phyloP scores from a whole-genome alignment of 2,329 filamentous ascomycete genomes.

The Pseudopyrenochaeta lycopersici region DNA sequence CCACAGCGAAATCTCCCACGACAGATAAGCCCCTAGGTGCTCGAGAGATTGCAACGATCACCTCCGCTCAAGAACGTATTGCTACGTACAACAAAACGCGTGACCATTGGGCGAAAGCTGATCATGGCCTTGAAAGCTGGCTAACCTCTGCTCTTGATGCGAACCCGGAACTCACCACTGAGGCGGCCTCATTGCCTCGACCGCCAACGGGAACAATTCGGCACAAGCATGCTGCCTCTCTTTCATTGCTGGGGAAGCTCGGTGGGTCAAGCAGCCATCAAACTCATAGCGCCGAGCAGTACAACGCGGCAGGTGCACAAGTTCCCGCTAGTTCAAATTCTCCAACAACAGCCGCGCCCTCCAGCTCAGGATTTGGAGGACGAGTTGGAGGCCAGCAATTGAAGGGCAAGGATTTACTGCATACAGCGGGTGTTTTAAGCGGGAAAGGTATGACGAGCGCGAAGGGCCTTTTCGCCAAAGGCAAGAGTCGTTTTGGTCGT shows the following conservation, averaged over 20 bases:
- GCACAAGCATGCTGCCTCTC: conserved; percentile 47
- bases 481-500: conserved; percentile 79
- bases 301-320: conserved; percentile 33
- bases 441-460: conserved; percentile 80
- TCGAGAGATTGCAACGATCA: conserved; percentile 78
- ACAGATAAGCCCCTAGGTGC: conserved; percentile 63
- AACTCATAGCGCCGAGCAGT: conserved; percentile 25
- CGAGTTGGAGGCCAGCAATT: conserved; percentile 60
- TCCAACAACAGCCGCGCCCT: conserved; percentile 24
- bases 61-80: conserved; percentile 73
- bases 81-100: conserved; percentile 77
- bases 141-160: conserved; percentile 58
- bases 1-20: conserved; percentile 29
- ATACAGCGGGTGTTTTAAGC: conserved; percentile 77
- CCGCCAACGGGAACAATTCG: conserved; percentile 39
- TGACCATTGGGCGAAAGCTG: conserved; percentile 72
- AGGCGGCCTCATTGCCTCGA: conserved; percentile 27
- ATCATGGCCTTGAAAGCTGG: conserved; percentile 77
- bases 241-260: conserved; percentile 49
- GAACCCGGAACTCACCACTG: conserved; percentile 61
- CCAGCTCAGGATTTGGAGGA: conserved; percentile 30
- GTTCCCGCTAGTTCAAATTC: conserved; percentile 36
- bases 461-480: conserved; percentile 90
- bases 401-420: conserved; percentile 88
- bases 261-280: conserved; percentile 30